Percentiles rank a stretch among this genome's conserved stretches.
phyloP scores from a whole-genome alignment of 345 rosid species.

The Arabidopsis suecica region DNA sequence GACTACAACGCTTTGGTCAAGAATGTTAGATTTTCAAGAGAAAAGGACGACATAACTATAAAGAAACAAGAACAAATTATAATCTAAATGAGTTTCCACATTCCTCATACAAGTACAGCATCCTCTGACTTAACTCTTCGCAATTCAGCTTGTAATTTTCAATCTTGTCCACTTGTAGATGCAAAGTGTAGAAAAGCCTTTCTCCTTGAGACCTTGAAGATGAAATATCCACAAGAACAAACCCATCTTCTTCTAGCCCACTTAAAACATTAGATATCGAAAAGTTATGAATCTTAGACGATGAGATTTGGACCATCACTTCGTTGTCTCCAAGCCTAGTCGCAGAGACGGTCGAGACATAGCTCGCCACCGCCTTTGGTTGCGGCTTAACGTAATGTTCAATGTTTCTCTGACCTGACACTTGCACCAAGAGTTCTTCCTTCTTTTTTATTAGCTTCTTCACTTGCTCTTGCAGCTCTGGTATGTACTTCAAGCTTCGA shows the following conservation, averaged over 20 bases:
- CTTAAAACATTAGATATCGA: conserved; percentile 52
- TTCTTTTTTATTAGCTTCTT: conserved; percentile 49
- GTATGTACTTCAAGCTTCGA: conserved; percentile 56
- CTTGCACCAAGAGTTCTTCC: conserved; percentile 49
- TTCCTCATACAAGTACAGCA: conserved; percentile 45
- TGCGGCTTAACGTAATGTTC: conserved; percentile 31
- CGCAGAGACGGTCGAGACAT: conserved; percentile 47
- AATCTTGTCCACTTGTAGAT: conserved; percentile 51
- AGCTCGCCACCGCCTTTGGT: conserved; percentile 35
- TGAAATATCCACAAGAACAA: conserved; percentile 57
- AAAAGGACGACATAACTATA: conserved; percentile 6
- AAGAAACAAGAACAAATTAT: conserved; percentile 12
- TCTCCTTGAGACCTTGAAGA: conserved; percentile 61
- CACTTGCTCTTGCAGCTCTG: conserved; percentile 56
- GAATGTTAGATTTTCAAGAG: conserved; percentile 23
- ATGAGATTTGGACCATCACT: conserved; percentile 56
- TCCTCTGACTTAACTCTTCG: conserved; percentile 49
- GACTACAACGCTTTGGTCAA: conserved; percentile 32
- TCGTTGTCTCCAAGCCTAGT: conserved; percentile 54
- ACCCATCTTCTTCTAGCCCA: conserved; percentile 55
- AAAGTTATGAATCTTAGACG: conserved; percentile 39
- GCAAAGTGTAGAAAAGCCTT: conserved; percentile 60
- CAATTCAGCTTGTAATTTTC: conserved; percentile 35
- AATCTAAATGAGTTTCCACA: conserved; percentile 38
- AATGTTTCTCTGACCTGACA: conserved; percentile 41